A percentile compares a stretch with the other conserved stretches of the same genome.
Evolutionary conservation across 441 rosid species (phyloP).

Genomic region (Gossypium gossypioides): DNA sequence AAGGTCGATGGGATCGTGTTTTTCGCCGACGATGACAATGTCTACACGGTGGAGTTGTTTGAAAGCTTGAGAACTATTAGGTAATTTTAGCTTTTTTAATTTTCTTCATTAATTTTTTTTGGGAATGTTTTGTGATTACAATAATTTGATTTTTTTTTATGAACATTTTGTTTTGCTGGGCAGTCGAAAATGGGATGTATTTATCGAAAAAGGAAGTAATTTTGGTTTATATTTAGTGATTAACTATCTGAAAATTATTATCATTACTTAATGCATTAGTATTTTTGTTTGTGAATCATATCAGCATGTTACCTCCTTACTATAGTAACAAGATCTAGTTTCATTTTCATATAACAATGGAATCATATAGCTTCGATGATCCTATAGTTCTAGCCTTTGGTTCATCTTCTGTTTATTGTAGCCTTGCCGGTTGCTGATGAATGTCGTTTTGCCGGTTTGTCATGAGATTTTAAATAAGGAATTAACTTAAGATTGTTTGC

Average conservation of each 20-base stretch:
- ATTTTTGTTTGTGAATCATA: not conserved
- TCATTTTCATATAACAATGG: not conserved
- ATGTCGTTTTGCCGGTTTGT: no score
- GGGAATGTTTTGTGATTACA: not conserved
- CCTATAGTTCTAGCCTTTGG: no score
- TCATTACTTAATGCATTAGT: not conserved
- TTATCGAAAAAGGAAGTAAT: no score
- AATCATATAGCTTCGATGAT: no score
- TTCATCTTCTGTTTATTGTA: no score
- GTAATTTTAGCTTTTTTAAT: constrained; percentile 20
- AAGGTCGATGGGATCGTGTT: constrained; percentile 79
- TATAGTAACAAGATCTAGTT: not conserved
- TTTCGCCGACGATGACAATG: constrained; percentile 87
- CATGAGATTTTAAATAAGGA: no score
- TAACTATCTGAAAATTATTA: not conserved
- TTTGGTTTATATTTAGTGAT: not conserved
- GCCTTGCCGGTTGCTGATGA: no score
- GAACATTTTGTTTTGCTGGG: no score
- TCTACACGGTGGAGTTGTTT: constrained; percentile 69
- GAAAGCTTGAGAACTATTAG: constrained; percentile 60
- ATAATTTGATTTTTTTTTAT: not conserved
- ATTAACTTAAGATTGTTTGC: no score
- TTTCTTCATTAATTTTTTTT: not conserved
- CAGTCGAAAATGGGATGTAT: no score
- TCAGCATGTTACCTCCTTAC: not conserved